Evolutionary conservation across 2,329 filamentous ascomycete genomes (phyloP).

Genomic region (Ceratocystis destructans): DNA sequence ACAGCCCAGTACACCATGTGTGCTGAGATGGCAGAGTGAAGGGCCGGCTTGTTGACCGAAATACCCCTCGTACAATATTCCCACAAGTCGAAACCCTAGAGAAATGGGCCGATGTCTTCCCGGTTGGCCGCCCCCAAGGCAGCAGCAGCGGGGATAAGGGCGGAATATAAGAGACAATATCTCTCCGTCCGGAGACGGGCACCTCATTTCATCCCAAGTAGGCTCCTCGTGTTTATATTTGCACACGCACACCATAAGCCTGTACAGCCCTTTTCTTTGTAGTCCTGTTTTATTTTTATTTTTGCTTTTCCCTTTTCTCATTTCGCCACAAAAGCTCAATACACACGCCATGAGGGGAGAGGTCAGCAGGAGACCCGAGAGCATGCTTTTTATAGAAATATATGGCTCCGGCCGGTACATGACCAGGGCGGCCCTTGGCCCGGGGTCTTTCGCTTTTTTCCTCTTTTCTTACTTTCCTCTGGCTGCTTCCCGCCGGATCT

Average conservation of each 20-base stretch:
- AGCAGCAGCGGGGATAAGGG: background rate
- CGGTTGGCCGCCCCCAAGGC: too few species aligned
- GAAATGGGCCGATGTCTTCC: background rate
- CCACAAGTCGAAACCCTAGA: background rate
- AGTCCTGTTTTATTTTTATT: too few species aligned
- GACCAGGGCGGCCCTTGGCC: background rate
- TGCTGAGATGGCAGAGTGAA: background rate
- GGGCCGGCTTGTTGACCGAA: too few species aligned
- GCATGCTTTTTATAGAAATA: constrained; percentile 2
- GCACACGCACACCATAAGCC: background rate
- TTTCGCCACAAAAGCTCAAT: background rate
- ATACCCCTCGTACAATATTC: too few species aligned
- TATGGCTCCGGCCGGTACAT: background rate
- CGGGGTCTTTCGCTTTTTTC: background rate
- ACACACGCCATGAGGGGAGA: background rate
- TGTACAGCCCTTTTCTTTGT: background rate
- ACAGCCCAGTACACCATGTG: background rate
- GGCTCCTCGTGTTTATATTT: background rate
- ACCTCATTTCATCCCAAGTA: too few species aligned
- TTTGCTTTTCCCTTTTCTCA: background rate
- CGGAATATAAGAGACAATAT: background rate
- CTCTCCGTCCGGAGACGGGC: background rate
- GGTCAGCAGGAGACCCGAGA: background rate
- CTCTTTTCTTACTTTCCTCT: background rate
- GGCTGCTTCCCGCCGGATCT: background rate